These are phyloP conservation scores for Amanita fuliginea DNA, from an alignment of 768 basidiomycete species.

Conservation along the genomic window DNA sequence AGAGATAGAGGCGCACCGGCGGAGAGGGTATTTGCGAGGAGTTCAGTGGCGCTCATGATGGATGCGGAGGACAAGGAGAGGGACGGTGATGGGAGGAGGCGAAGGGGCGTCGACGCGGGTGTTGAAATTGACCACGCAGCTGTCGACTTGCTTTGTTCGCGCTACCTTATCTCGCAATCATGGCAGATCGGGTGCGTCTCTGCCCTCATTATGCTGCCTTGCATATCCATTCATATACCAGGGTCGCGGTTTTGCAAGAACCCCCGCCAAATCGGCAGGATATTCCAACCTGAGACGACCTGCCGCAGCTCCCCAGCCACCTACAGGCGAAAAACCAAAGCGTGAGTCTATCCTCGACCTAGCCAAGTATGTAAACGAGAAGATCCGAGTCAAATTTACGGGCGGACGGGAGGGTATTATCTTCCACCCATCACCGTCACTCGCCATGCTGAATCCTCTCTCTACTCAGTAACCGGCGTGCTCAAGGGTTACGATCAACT, in stretches of 20 bases:
- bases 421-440: not conserved
- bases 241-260: conserved; percentile 46
- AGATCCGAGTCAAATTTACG: conserved; percentile 94
- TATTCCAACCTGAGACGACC: conserved; percentile 35
- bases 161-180: conserved; percentile 15
- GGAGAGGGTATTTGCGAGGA: conserved; percentile 89
- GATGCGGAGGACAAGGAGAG: conserved; percentile 10
- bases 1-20: conserved; percentile 47
- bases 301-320: conserved; percentile 24
- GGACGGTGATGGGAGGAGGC: conserved; percentile 6
- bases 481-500: conserved; percentile 96
- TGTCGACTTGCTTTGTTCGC: not conserved
- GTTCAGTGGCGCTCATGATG: conserved; percentile 83
- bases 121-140: conserved; percentile 3
- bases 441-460: conserved; percentile 5
- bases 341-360: conserved; percentile 94
- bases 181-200: conserved; percentile 53
- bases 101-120: conserved; percentile 5
- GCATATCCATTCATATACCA: conserved; percentile 29
- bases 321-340: conserved; percentile 61
- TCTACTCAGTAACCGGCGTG: conserved; percentile 66
- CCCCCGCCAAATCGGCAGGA: conserved; percentile 24
- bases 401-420: conserved; percentile 84
- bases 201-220: conserved; percentile 12
- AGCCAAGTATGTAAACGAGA: conserved; percentile 86